Evolutionary conservation across 768 basidiomycete genomes (phyloP), one percentile per base, ranked within the genome.

Genomic region (Hysterangium stoloniferum): DNA sequence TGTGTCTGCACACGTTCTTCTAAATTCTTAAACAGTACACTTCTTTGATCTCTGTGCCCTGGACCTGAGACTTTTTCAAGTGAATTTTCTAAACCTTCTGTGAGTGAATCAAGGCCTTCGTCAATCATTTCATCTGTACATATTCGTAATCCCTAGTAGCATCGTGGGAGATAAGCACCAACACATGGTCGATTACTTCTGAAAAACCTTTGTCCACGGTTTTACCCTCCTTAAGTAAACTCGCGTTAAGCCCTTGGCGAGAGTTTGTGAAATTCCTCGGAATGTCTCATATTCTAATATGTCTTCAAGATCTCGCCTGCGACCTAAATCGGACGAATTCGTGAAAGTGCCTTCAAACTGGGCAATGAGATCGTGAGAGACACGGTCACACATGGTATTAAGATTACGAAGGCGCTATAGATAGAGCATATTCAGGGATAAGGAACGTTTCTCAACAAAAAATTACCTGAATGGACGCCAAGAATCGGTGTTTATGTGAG

Each of bases 381-480:
- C 20, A 17, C 33, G 37, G 20, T 22, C 22, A 32, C 41, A 33
- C 15, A 32, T n/a, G 22, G 17, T 27, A 54, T 28, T 36, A 37
- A 41, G 48, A 17, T 43, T 38, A 5, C 48, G 35, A 25, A 54
- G 37, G 29, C 22, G 20, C 53, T 54, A 25, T 11, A 45, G 33
- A 17, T 22, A 27, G 25, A 19, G n/a, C 24, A 35, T 3, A 25
- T 27, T 32, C 22, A 3, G 31, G 35, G 37, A n/a, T 5, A 32
- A 15, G 15, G 19, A 32, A 22, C n/a, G 27, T 27, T 27, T 15
- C 28, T 48, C 28, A 37, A 54, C 50, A 20, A 32, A 28, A 8
- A 48, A 19, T 25, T 61, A 82, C 83, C 73, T 75, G 72, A 15
- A 83, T 57, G 17, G 75, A 61, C 7, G 64, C 67, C 46, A 59